These are phyloP conservation scores for Purpureocillium lavendulum DNA, from an alignment of 2,329 filamentous ascomycete species.

Conservation along the genomic window DNA sequence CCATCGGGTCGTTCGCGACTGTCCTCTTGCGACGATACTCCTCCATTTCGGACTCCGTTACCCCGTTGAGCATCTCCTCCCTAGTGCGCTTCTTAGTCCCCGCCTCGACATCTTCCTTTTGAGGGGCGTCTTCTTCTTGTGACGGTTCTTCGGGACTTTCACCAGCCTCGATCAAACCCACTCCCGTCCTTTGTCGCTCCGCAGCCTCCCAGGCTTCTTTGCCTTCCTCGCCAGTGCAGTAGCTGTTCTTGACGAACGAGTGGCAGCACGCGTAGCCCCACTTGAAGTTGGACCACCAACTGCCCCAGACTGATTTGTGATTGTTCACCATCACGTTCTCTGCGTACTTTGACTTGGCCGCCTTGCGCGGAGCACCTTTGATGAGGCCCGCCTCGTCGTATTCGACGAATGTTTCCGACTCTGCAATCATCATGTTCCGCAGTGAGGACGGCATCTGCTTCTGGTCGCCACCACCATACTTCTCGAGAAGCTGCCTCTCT, in stretches of 20 bases:
- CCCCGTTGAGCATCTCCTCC: conserved; percentile 68
- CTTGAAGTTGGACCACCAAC: conserved; percentile 92
- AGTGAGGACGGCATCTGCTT: conserved; percentile 50
- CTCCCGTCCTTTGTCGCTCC: conserved; percentile 49
- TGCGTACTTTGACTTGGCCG: conserved; percentile 80
- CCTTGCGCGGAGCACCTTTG: conserved; percentile 74
- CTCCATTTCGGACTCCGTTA: conserved; percentile 80
- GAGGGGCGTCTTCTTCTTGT: conserved; percentile 16
- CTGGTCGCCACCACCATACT: conserved; percentile 66
- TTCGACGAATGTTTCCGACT: conserved; percentile 83
- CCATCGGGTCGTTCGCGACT: conserved; percentile 79
- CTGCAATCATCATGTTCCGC: conserved; percentile 59
- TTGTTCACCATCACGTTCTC: conserved; percentile 88
- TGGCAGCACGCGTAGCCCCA: conserved; percentile 98
- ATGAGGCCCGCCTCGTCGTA: conserved; percentile 86
- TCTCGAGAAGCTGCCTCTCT: conserved; percentile 65
- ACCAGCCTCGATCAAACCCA: conserved; percentile 27
- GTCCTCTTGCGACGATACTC: conserved; percentile 70
- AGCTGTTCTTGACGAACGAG: conserved; percentile 90
- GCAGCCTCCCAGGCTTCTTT: conserved; percentile 73
- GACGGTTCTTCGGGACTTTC: conserved; percentile 14
- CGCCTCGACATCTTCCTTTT: conserved; percentile 20
- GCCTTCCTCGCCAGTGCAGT: conserved; percentile 89
- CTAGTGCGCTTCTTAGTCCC: conserved; percentile 61
- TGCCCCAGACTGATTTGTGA: conserved; percentile 88